These are phyloP conservation scores for Epichloe uncinata DNA, from an alignment of 2,329 filamentous ascomycete genomes.

Conservation along the genomic window DNA sequence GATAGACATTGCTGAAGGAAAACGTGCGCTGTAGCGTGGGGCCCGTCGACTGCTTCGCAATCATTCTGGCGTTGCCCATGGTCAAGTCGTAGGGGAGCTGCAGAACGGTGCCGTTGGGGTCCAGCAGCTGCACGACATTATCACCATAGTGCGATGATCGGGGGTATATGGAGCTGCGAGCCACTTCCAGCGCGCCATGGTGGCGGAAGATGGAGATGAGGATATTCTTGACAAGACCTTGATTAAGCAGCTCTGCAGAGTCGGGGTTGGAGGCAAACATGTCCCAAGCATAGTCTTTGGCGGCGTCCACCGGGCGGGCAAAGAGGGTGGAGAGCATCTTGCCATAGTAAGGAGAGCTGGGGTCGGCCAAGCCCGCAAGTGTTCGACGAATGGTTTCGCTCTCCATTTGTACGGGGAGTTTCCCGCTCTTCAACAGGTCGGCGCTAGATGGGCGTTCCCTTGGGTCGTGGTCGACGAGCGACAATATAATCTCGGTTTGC, in stretches of 20 bases:
- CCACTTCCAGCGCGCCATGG: conserved; percentile 76
- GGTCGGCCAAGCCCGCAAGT: conserved; percentile 67
- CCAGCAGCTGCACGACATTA: conserved; percentile 68
- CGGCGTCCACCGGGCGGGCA: conserved; percentile 57
- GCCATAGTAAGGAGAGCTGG: conserved; percentile 74
- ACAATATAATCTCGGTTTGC: conserved; percentile 66
- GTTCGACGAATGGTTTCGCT: conserved; percentile 80
- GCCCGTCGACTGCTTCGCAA: conserved; percentile 56
- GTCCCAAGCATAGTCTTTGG: conserved; percentile 73
- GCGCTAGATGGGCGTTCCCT: conserved; percentile 69
- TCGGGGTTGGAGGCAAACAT: conserved; percentile 44
- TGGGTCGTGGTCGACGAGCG: conserved; percentile 69
- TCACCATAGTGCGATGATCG: conserved; percentile 62
- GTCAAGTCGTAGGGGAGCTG: conserved; percentile 93
- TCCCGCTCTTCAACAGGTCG: conserved; percentile 73
- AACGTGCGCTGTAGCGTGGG: conserved; percentile 62
- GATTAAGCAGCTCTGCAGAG: conserved; percentile 52
- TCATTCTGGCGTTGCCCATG: conserved; percentile 70
- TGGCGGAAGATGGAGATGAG: conserved; percentile 69
- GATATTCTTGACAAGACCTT: conserved; percentile 59
- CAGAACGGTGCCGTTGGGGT: conserved; percentile 72
- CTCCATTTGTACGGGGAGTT: conserved; percentile 82
- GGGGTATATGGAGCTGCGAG: conserved; percentile 66
- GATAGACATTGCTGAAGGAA: conserved; percentile 77
- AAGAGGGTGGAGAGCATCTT: conserved; percentile 85